Evolutionary conservation across 1,139 yeast genomes (phyloP).

Genomic region (Zygosaccharomyces sapae): DNA sequence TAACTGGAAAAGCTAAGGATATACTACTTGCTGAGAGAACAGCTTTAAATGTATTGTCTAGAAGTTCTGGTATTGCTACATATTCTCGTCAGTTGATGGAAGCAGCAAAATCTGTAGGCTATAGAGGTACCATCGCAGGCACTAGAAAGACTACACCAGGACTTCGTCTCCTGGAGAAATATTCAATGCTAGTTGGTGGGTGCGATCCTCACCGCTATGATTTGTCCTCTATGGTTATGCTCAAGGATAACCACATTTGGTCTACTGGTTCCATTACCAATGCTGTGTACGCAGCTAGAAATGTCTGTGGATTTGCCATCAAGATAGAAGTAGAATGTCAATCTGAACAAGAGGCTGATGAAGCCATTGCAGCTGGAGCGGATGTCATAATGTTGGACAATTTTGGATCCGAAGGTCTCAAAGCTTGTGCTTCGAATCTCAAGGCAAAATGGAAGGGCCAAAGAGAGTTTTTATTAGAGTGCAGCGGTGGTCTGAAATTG

Average conservation of each 20-base stretch:
- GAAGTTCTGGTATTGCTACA: slow-evolving; percentile 88
- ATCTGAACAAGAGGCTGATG: slow-evolving; percentile 76
- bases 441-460: slow-evolving; percentile 55
- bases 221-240: slow-evolving; percentile 91
- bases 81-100: slow-evolving; percentile 55
- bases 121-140: slow-evolving; percentile 86
- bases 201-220: slow-evolving; percentile 92
- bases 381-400: slow-evolving; percentile 95
- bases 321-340: slow-evolving; percentile 93
- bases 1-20: slow-evolving; percentile 75
- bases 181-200: slow-evolving; percentile 93
- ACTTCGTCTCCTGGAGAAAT: slow-evolving; percentile 77
- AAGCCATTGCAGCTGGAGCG: slow-evolving; percentile 92
- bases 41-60: slow-evolving; percentile 72
- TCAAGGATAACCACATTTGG: slow-evolving; percentile 90
- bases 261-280: slow-evolving; percentile 86
- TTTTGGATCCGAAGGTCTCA: slow-evolving; percentile 64
- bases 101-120: slow-evolving; percentile 68
- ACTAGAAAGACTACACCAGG: slow-evolving; percentile 97
- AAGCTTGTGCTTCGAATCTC: slow-evolving; percentile 59
- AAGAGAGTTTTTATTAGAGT: slow-evolving; percentile 66
- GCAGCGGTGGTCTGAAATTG: slow-evolving; percentile 85
- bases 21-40: slow-evolving; percentile 82
- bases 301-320: slow-evolving; percentile 81
- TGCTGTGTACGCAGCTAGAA: slow-evolving; percentile 73